A percentile compares a stretch with the other conserved stretches of the same genome.
These are phyloP conservation scores for Nakazawaea ishiwadae DNA, from an alignment of 805 yeast genomes.

Conservation along the genomic window DNA sequence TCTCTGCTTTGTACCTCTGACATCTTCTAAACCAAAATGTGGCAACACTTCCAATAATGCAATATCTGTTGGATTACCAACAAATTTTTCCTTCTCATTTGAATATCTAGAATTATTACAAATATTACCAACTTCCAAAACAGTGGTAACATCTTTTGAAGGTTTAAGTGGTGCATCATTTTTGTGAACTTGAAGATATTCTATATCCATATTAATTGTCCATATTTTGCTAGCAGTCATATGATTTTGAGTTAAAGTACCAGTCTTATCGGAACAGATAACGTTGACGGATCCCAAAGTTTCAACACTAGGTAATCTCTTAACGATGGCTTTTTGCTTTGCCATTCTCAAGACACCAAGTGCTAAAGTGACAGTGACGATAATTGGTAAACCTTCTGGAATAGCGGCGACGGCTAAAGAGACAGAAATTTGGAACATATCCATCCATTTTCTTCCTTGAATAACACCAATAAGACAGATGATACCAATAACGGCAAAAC, in stretches of 20 bases:
- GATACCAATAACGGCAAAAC: conserved; percentile 85
- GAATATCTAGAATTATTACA: conserved; percentile 76
- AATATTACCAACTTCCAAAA: conserved; percentile 62
- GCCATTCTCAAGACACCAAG: conserved; percentile 97
- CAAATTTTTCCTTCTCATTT: conserved; percentile 59
- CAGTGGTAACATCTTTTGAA: conserved; percentile 48
- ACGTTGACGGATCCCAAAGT: conserved; percentile 93
- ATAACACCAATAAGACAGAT: conserved; percentile 86
- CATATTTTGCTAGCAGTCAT: conserved; percentile 85
- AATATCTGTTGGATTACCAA: conserved; percentile 94
- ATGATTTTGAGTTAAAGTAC: conserved; percentile 85
- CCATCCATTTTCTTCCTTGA: conserved; percentile 94
- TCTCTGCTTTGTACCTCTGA: conserved; percentile 55
- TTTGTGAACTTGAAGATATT: conserved; percentile 38
- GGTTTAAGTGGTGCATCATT: conserved; percentile 32
- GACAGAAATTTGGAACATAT: conserved; percentile 96
- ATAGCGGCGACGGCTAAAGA: conserved; percentile 98
- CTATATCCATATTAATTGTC: conserved; percentile 57
- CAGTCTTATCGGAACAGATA: conserved; percentile 88
- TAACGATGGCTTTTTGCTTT: conserved; percentile 85
- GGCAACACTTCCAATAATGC: conserved; percentile 77
- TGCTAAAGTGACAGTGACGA: conserved; percentile 95
- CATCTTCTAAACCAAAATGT: conserved; percentile 68
- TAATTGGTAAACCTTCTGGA: conserved; percentile 97
- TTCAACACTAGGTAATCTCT: conserved; percentile 91